Evolutionary conservation across 805 yeast species (phyloP), one percentile per base, ranked within the genome.

Genomic region (Wickerhamiella brachini): DNA sequence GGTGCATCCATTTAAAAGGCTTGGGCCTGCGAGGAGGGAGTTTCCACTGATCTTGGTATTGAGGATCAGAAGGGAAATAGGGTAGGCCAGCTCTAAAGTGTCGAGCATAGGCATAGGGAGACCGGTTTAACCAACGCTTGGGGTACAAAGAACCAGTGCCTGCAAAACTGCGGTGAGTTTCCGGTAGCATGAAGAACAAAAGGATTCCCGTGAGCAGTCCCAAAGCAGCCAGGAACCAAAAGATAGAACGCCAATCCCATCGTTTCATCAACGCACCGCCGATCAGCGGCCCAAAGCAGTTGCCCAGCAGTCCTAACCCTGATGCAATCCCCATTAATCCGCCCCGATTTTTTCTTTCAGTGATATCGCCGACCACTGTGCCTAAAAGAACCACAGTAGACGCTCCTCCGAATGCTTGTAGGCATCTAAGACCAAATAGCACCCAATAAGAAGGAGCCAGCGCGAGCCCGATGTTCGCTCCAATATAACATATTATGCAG

Each of bases 361-460:
- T 78, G 22, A 81, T 67, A 66, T 87, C 95, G 9, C 88, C 90
- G 50, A 83, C 76, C 0, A 81, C 73, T 0, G 93, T 93, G 1
- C 81, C 72, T 39, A 75, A 72, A 2, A 86, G 73, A 1, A 94
- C 80, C 22, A 86, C 75, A 1, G 85, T 75, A 0, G 95, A 87
- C 0, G 93, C 80, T 5, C 81, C 80, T 13, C 85, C 87, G 7
- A 81, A 72, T 0, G 94, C 88, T 60, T 85, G 89, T n/a, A 84
- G 56, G 63, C 86, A 78, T 54, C 95, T 68, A 34, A 87, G 66
- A 1, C 81, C 75, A 6, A 83, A 65, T n/a, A 87, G 67, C 22
- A 78, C 70, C 67, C 83, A 76, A 61, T 79, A 84, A 1, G 68
- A 72, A 21, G 77, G 66, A 1, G 79, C 66, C 22, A 73, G 68